Evolutionary conservation across 192 early-diverging fungal genomes (phyloP).

Genomic region (Gonapodya prolifera): DNA sequence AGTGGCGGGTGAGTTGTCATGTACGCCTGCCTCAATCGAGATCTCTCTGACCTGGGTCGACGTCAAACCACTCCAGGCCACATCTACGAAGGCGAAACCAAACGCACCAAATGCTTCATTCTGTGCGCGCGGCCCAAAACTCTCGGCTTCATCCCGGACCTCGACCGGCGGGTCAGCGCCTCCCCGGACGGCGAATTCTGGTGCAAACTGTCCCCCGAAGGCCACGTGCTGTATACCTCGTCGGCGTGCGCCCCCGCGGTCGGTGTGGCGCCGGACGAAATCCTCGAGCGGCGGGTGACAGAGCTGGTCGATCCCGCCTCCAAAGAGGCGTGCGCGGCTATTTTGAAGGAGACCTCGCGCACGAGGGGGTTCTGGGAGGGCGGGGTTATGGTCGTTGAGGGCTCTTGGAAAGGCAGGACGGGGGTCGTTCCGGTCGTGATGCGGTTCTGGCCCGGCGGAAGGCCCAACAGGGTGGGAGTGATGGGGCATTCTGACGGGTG

Average conservation of each 20-base stretch:
- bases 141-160: slow-evolving; percentile 11
- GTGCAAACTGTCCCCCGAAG: slow-evolving; percentile 45
- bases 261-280: slow-evolving; percentile 15
- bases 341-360: too few relatives aligned
- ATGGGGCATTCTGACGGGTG: background rate
- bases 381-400: too few relatives aligned
- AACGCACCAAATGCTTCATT: slow-evolving; percentile 56
- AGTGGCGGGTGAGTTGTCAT: slow-evolving; percentile 28
- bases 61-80: too few relatives aligned
- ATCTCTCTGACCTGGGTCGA: too few relatives aligned
- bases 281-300: slow-evolving; percentile 15
- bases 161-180: background rate
- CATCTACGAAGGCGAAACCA: slow-evolving; percentile 40
- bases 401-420: too few relatives aligned
- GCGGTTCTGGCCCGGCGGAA: background rate
- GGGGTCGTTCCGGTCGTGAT: background rate
- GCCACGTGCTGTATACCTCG: slow-evolving; percentile 34
- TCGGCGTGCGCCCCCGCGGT: slow-evolving; percentile 19
- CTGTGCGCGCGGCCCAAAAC: slow-evolving; percentile 39
- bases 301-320: background rate
- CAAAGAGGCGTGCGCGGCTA: too few relatives aligned
- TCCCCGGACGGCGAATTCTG: slow-evolving; percentile 35
- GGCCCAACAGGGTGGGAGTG: background rate
- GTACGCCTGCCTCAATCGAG: background rate
- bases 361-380: too few relatives aligned